These are phyloP conservation scores for Epipyxis sp. DNA, from an alignment of 108 stramenopile genomes.

Conservation along the genomic window DNA sequence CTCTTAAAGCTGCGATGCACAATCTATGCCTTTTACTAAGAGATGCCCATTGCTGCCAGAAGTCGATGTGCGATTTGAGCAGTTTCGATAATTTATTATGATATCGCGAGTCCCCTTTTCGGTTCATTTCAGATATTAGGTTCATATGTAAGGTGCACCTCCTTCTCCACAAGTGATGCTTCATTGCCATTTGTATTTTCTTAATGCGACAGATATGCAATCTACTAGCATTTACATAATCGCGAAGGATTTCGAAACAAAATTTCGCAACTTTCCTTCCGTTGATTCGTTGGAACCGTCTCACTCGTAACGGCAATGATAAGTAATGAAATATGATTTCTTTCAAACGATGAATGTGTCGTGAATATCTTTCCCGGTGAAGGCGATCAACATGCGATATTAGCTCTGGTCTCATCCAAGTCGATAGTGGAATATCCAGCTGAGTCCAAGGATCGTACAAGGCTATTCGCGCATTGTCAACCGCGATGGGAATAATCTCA, in stretches of 20 bases:
- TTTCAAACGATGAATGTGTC: background rate
- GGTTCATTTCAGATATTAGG: background rate
- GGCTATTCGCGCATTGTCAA: background rate
- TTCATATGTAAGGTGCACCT: background rate
- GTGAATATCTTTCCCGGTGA: background rate
- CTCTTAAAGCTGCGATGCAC: background rate
- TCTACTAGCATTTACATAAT: background rate
- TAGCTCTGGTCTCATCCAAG: too few relatives aligned
- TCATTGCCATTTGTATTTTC: background rate
- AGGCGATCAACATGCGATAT: too few relatives aligned
- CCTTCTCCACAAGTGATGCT: too few relatives aligned
- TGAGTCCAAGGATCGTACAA: background rate
- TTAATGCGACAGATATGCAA: background rate
- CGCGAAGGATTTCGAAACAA: background rate
- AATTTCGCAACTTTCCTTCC: too few relatives aligned
- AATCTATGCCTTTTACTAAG: background rate
- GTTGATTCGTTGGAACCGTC: background rate
- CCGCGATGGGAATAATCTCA: background rate
- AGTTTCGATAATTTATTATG: too few relatives aligned
- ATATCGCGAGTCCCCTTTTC: too few relatives aligned
- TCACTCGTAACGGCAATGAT: background rate
- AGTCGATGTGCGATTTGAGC: too few relatives aligned
- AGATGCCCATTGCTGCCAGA: background rate
- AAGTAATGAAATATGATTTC: background rate
- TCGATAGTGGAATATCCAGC: background rate